These are phyloP conservation scores for Penicillium sclerotigenum DNA, from an alignment of 2,329 filamentous ascomycete species.

Conservation along the genomic window DNA sequence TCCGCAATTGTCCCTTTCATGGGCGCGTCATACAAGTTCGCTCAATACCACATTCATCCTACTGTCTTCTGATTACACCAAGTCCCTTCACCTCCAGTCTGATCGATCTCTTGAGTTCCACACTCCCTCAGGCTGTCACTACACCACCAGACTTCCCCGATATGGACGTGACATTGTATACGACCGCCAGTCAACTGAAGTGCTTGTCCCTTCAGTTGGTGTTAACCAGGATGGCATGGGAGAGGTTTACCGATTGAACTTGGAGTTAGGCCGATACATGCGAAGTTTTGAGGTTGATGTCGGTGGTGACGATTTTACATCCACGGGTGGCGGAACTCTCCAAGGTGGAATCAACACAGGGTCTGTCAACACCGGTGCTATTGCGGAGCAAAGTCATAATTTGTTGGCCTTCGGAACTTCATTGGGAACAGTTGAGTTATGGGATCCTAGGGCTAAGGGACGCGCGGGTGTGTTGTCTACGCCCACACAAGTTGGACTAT, in stretches of 20 bases:
- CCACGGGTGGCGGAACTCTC: slow-evolving; percentile 66
- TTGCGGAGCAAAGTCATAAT: slow-evolving; percentile 86
- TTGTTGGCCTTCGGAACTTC: slow-evolving; percentile 91
- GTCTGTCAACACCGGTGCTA: slow-evolving; percentile 79
- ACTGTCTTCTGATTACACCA: slow-evolving; percentile 86
- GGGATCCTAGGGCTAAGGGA: slow-evolving; percentile 82
- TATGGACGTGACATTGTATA: slow-evolving; percentile 90
- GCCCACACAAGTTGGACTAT: slow-evolving; percentile 42
- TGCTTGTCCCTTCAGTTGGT: slow-evolving; percentile 81
- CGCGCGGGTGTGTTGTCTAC: slow-evolving; percentile 72
- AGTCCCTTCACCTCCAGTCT: slow-evolving; percentile 88
- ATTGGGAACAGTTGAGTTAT: slow-evolving; percentile 93
- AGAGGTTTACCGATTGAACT: slow-evolving; percentile 87
- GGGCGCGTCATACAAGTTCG: slow-evolving; percentile 83
- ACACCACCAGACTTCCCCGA: slow-evolving; percentile 81
- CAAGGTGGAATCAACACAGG: slow-evolving; percentile 85
- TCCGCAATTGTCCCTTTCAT: slow-evolving; percentile 89
- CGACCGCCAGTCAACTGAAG: slow-evolving; percentile 76
- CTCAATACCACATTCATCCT: slow-evolving; percentile 89
- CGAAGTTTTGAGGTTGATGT: slow-evolving; percentile 89
- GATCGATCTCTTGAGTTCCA: slow-evolving; percentile 93
- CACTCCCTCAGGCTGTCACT: slow-evolving; percentile 81
- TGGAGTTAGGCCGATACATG: slow-evolving; percentile 92
- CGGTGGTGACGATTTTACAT: slow-evolving; percentile 71
- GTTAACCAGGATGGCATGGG: slow-evolving; percentile 81